Evolutionary conservation across 768 basidiomycete species (phyloP).

Genomic region (Naganishia randhawae): DNA sequence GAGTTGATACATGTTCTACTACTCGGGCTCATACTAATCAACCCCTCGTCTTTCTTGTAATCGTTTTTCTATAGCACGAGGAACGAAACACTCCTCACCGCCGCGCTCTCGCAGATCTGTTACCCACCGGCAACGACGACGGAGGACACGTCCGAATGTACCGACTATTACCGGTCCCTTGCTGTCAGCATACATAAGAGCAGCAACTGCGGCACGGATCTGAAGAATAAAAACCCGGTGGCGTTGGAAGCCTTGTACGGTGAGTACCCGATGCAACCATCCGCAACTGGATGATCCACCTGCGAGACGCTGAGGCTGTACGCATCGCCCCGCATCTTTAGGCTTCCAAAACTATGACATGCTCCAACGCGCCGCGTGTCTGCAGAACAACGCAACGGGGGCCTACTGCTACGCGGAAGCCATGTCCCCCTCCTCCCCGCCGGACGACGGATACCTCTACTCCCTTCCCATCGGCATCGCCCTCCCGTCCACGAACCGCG

Average conservation of each 20-base stretch:
- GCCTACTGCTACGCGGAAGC: conserved; percentile 26
- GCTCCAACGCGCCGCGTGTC: conserved; percentile 26
- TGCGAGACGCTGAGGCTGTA: background rate
- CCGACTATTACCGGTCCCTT: conserved; percentile 17
- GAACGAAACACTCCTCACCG: conserved; percentile 16
- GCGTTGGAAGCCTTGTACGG: conserved; percentile 17
- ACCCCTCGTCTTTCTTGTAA: no score
- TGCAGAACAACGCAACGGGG: conserved; percentile 4
- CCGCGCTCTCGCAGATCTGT: conserved; percentile 26
- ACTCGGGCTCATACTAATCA: no score
- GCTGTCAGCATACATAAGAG: conserved; percentile 2
- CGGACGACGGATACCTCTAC: conserved; percentile 27
- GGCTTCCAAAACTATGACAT: conserved; percentile 25
- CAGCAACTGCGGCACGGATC: conserved; percentile 17
- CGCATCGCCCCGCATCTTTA: background rate
- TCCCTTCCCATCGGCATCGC: conserved; percentile 13
- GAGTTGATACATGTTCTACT: no score
- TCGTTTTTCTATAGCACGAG: background rate
- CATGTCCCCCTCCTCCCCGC: conserved; percentile 5
- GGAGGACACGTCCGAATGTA: conserved; percentile 1
- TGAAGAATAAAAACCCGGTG: conserved; percentile 15
- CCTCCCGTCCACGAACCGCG: conserved; percentile 8
- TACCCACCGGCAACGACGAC: background rate
- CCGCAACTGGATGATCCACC: background rate
- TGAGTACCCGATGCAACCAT: conserved; percentile 6